Evolutionary conservation across 768 basidiomycete genomes (phyloP), one percentile per base, ranked within the genome.

Genomic region (Trametopsis cervina): DNA sequence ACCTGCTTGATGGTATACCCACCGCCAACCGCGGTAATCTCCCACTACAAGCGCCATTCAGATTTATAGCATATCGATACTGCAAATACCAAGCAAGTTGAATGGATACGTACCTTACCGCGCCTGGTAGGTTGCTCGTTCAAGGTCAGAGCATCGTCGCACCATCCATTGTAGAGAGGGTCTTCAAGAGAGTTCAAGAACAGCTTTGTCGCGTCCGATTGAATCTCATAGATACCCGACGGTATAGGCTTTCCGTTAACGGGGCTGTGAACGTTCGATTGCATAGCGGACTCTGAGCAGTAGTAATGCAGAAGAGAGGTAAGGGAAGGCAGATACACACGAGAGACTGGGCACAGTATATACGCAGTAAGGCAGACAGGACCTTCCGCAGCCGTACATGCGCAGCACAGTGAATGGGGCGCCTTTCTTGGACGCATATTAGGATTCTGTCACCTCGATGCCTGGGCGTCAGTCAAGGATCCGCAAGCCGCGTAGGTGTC

Each of bases 1-100:
- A 49, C 21, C 22, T 49, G 41, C 42, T 49, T 43, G 23, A 49
- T 43, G 20, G 42, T 49, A 23, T 49, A 44, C 15, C 48, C 48
- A 4, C 40, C 21, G 10, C 48, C 48, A 27, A 49, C 41, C 21
- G 33, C 13, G 18, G 33, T 17, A n/a, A 49, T 49, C 22, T 49
- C 41, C 48, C 48, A 49, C 48, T 49, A 23, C 6, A 43, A 18
- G 39, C 7, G 7, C 9, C 11, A 40, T 15, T 23, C 15, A 33
- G 4, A 20, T 40, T 22, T 3, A 24, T 7, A 11, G n/a, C 25
- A 11, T 10, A 20, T 11, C 10, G 7, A 36, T 46, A 18, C 6
- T 15, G 15, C 22, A 13, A 20, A 4, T 20, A 6, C 15, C 13
- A 26, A n/a, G 10, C 13, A 27, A 27, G 9, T 13, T 25, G 42